Conservation (phyloP, 176 grass and related monocot species). For the Carex littledalei region DNA sequence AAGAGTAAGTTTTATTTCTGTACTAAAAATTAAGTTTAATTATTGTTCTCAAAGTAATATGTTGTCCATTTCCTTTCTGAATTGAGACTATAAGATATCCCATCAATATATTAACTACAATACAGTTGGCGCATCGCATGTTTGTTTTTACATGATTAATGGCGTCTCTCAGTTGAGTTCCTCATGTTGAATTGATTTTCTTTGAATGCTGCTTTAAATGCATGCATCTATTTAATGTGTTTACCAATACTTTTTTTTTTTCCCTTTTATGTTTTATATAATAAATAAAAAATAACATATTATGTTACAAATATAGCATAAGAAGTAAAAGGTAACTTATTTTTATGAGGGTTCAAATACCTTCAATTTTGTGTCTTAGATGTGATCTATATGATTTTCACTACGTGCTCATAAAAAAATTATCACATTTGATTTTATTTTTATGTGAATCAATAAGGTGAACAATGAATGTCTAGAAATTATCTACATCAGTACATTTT, state of each 20-base stretch:
- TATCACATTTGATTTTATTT: too few species aligned
- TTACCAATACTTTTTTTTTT: background rate
- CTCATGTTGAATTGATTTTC: constrained; percentile 7
- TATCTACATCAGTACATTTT: too few species aligned
- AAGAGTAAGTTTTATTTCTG: too few species aligned
- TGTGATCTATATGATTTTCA: too few species aligned
- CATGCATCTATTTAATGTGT: background rate
- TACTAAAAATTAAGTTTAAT: too few species aligned
- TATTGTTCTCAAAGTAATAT: too few species aligned
- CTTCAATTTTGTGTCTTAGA: too few species aligned
- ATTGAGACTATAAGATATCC: background rate
- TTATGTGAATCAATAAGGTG: too few species aligned
- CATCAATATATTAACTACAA: too few species aligned
- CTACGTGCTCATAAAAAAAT: too few species aligned
- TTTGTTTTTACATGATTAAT: background rate
- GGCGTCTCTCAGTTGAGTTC: background rate
- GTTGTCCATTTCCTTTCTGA: background rate
- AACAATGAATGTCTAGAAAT: too few species aligned
- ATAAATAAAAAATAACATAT: background rate
- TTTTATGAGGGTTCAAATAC: background rate
- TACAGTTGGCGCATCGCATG: background rate
- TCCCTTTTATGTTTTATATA: background rate
- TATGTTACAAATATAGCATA: background rate
- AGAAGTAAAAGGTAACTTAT: background rate
- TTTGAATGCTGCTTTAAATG: background rate